Evolutionary conservation across 2,329 filamentous ascomycete species (phyloP).

Genomic region (Domatiomyces globalis): DNA sequence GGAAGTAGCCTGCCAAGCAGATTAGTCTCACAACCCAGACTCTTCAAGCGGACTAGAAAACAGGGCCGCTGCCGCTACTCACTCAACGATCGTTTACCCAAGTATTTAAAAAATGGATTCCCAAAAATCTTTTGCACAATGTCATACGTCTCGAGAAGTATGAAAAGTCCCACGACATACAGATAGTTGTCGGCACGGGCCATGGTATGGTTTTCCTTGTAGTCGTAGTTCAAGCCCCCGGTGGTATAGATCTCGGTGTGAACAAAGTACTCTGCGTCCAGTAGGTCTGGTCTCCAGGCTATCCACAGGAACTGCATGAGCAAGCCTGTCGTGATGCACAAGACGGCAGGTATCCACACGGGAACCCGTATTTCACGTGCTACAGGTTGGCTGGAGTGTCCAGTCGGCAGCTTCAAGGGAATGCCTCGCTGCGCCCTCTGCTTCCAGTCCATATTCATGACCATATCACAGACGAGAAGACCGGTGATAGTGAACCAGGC

Average conservation of each 20-base stretch:
- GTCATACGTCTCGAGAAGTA: slow-evolving; percentile 29
- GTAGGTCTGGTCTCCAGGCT: slow-evolving; percentile 25
- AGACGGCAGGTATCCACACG: slow-evolving; percentile 23
- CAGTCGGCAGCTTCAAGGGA: slow-evolving; percentile 5
- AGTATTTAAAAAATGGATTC: slow-evolving; percentile 23
- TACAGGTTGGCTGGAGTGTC: background rate
- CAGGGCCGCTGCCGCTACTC: slow-evolving; percentile 15
- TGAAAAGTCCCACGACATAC: slow-evolving; percentile 29
- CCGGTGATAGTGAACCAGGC: slow-evolving; percentile 34
- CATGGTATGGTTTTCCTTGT: slow-evolving; percentile 22
- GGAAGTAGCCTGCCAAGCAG: slow-evolving; percentile 25
- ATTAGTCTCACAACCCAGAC: background rate
- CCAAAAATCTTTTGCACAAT: slow-evolving; percentile 24
- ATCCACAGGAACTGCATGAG: slow-evolving; percentile 32
- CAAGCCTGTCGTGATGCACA: slow-evolving; percentile 24
- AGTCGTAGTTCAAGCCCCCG: slow-evolving; percentile 24
- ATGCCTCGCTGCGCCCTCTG: slow-evolving; percentile 16
- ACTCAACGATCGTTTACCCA: slow-evolving; percentile 33
- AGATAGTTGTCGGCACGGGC: slow-evolving; percentile 27
- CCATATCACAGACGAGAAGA: slow-evolving; percentile 28
- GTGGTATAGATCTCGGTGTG: slow-evolving; percentile 31
- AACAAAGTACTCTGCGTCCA: slow-evolving; percentile 25
- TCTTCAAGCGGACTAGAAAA: background rate
- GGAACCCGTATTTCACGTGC: slow-evolving; percentile 13
- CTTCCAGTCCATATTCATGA: slow-evolving; percentile 30